These are phyloP conservation scores for Colletotrichum sp. DNA, from an alignment of 2,329 filamentous ascomycete species.

Conservation along the genomic window DNA sequence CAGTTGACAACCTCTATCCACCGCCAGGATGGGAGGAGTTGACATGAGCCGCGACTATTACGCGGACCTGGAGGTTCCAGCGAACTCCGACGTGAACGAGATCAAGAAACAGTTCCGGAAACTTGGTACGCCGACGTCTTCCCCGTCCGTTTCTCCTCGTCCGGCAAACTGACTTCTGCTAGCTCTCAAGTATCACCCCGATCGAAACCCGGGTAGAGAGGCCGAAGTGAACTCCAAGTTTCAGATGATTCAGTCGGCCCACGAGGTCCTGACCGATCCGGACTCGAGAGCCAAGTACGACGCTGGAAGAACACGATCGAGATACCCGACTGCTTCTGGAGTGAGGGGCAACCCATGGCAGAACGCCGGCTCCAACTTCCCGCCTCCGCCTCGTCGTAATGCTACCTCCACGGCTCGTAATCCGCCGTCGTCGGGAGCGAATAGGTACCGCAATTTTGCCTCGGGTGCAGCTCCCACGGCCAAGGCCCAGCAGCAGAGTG, in stretches of 20 bases:
- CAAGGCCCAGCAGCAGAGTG: conserved; percentile 37
- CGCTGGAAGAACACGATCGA: conserved; percentile 42
- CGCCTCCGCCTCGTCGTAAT: conserved; percentile 52
- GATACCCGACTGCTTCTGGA: conserved; percentile 56
- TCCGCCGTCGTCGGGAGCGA: conserved; percentile 41
- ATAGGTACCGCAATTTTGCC: conserved; percentile 51
- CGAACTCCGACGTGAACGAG: conserved; percentile 72
- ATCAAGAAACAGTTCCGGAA: conserved; percentile 89
- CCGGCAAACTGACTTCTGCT: conserved; percentile 27
- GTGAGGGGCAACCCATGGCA: conserved; percentile 64
- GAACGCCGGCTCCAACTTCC: conserved; percentile 53
- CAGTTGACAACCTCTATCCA: not conserved
- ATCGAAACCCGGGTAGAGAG: conserved; percentile 86
- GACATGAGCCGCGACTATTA: conserved; percentile 81
- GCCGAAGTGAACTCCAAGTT: conserved; percentile 82
- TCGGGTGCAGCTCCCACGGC: conserved; percentile 47
- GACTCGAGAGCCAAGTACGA: conserved; percentile 59
- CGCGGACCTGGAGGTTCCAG: conserved; percentile 76
- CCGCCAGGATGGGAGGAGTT: conserved; percentile 67
- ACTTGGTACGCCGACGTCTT: conserved; percentile 58
- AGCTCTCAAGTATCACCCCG: conserved; percentile 88
- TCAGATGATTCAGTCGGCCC: conserved; percentile 83
- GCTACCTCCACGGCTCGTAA: conserved; percentile 28
- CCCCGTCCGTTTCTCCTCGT: conserved; percentile 2
- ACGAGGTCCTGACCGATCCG: conserved; percentile 71